phyloP scores from a whole-genome alignment of 2,329 filamentous ascomycete species.

The Uncinocarpus reesii region DNA sequence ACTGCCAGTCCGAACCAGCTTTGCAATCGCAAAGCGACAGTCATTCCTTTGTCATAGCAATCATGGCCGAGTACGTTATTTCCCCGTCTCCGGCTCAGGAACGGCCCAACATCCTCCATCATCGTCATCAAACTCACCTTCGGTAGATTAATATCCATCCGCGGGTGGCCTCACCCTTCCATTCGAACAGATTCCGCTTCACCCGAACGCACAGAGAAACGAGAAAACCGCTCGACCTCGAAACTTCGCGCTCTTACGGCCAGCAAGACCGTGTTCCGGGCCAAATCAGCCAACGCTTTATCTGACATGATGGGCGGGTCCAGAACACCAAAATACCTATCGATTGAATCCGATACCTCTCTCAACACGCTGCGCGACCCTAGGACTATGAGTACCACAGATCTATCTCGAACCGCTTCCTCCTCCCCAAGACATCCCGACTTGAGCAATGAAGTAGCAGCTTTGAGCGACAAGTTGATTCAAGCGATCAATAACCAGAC shows the following conservation, averaged over 20 bases:
- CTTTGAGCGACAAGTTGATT: slow-evolving; percentile 88
- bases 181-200: slow-evolving; percentile 9
- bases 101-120: background rate
- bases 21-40: background rate
- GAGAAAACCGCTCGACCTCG: slow-evolving; percentile 22
- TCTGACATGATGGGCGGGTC: slow-evolving; percentile 27
- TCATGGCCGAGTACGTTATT: slow-evolving; percentile 16
- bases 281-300: slow-evolving; percentile 37
- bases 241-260: slow-evolving; percentile 22
- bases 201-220: slow-evolving; percentile 13
- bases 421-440: slow-evolving; percentile 45
- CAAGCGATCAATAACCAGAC: slow-evolving; percentile 97
- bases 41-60: slow-evolving; percentile 12
- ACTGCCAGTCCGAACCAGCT: background rate
- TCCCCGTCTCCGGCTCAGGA: background rate
- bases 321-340: slow-evolving; percentile 19
- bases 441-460: slow-evolving; percentile 66
- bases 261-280: slow-evolving; percentile 33
- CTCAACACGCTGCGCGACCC: slow-evolving; percentile 41
- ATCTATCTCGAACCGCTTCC: slow-evolving; percentile 29
- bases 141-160: slow-evolving; percentile 16
- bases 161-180: slow-evolving; percentile 14
- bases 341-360: slow-evolving; percentile 25
- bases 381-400: slow-evolving; percentile 28
- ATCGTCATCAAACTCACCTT: slow-evolving; percentile 3